Base-by-base conservation (phyloP, 1,284 basidiomycete genomes). In the Vanrija humicola region DNA sequence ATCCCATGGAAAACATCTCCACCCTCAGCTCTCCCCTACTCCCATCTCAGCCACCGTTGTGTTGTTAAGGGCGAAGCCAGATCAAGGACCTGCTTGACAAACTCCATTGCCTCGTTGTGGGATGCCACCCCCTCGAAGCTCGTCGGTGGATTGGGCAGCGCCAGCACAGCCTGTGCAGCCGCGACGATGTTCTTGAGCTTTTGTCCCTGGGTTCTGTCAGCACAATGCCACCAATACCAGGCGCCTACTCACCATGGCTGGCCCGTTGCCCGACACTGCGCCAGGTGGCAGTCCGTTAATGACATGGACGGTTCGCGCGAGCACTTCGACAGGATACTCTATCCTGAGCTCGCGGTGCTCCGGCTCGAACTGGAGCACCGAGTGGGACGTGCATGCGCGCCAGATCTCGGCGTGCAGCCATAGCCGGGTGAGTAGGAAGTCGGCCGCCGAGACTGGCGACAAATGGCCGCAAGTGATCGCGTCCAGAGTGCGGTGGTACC, bases 321-420 rank as follows among this genome's bases (percentile, higher is more conserved):
- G 39, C n/a, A 42, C 18, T 14, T 50, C 48, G 16, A 50, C 39
- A 5, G 48, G 48, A n/a, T 50, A 50, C 48, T 15, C 48, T 6
- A 50, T 29, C 12, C 48, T 19, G 19, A 50, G 42, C 12, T 42
- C 48, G 7, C n/a, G 25, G 15, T 18, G 14, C 8, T 16, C 26
- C 5, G 16, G 16, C 16, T 43, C 23, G 14, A 14, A 15, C 25
- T 43, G 19, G 18, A 50, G 28, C 23, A 50, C n/a, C 48, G 48
- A 50, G 42, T 50, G 48, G 9, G 25, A 21, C 25, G 42, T 43
- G 40, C 48, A 50, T 7, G 23, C 48, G 8, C 48, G 39, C 48
- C 48, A 50, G 18, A 50, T 19, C 26, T 43, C 48, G 8, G 38
- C 34, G 21, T 50, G 39, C 40, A 50, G 26, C 48, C 48, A 50